These are phyloP conservation scores for Sporothrix brasiliensis DNA, from an alignment of 2,329 filamentous ascomycete species.

Conservation along the genomic window DNA sequence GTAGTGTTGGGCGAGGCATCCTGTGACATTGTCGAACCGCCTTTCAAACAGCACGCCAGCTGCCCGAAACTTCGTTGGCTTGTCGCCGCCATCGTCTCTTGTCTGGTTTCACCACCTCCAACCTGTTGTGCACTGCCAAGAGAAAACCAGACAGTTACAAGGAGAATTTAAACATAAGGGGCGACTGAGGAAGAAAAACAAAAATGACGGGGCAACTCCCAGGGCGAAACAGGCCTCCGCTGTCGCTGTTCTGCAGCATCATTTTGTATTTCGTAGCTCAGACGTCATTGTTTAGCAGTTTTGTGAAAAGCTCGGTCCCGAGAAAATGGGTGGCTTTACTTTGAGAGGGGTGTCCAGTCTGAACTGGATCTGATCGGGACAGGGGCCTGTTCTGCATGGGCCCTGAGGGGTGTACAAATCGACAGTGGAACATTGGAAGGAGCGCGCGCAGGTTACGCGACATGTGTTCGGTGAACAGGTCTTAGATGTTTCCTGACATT, in stretches of 20 bases:
- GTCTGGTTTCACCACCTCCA: background rate
- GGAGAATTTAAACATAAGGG: constrained; percentile 1
- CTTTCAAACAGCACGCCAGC: background rate
- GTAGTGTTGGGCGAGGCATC: background rate
- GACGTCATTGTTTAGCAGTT: background rate
- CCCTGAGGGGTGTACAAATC: background rate
- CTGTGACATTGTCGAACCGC: background rate
- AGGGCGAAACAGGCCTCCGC: background rate
- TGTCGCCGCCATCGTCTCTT: background rate
- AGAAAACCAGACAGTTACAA: background rate
- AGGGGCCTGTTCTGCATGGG: background rate
- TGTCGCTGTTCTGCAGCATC: background rate
- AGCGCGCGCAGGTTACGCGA: constrained; percentile 1
- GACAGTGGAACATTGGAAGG: background rate
- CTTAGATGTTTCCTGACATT: no score
- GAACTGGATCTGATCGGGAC: background rate
- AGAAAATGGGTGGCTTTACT: background rate
- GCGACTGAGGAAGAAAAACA: background rate
- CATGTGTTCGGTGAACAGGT: background rate
- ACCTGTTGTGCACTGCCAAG: background rate
- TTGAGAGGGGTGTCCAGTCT: background rate
- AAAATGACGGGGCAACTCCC: background rate
- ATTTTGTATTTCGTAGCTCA: background rate
- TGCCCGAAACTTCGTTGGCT: background rate
- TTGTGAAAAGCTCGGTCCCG: background rate